These are phyloP conservation scores for Acanthamoeba castellanii DNA, from an alignment of 208 protist genomes.

Conservation along the genomic window DNA sequence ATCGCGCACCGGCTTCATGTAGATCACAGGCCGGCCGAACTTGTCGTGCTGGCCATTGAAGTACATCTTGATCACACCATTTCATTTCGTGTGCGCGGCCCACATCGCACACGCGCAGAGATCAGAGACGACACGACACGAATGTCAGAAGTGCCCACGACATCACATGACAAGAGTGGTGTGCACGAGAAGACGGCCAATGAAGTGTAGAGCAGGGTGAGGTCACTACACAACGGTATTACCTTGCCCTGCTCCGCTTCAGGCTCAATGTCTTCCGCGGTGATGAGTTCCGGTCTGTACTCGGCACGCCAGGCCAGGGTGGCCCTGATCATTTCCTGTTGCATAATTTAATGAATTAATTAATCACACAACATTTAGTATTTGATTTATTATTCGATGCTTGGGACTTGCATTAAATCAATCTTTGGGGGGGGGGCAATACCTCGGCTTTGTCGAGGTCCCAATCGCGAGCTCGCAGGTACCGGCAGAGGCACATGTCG, in stretches of 20 bases:
- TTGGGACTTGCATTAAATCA: neutral
- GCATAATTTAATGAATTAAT: neutral
- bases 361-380: neutral
- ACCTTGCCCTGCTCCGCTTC: conserved; percentile 64
- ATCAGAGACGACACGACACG: neutral
- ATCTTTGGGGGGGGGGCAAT: neutral
- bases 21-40: conserved; percentile 61
- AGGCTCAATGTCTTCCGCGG: conserved; percentile 45
- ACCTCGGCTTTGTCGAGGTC: conserved; percentile 72
- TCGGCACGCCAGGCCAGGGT: conserved; percentile 24
- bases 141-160: neutral
- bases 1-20: conserved; percentile 69
- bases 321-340: conserved; percentile 58
- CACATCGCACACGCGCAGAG: neutral
- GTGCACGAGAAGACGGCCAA: neutral
- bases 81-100: neutral
- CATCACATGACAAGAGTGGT: neutral
- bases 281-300: conserved; percentile 39
- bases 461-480: conserved; percentile 62
- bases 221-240: neutral
- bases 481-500: conserved; percentile 71
- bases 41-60: conserved; percentile 60
- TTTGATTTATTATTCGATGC: too few species aligned
- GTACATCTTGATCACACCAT: conserved; percentile 38
- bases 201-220: neutral